Percentiles rank a stretch among this genome's conserved stretches.
Evolutionary conservation across 805 yeast species (phyloP).

Genomic region (Candida pini): DNA sequence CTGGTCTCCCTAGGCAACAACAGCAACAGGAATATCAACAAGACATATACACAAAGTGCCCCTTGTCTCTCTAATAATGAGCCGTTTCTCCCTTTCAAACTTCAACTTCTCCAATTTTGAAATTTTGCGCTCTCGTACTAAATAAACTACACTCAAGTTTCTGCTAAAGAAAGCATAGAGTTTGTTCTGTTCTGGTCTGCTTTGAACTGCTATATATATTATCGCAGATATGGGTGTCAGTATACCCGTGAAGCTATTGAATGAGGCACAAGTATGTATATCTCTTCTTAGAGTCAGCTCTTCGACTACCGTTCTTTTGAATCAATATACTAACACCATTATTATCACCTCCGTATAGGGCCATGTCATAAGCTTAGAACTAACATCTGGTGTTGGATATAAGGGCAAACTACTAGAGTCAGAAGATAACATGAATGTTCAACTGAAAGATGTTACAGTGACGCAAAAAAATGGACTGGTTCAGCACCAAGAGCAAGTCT

Average conservation of each 20-base stretch:
- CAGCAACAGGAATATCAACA: too few species aligned
- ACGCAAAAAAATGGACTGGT: conserved; percentile 74
- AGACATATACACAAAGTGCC: too few species aligned
- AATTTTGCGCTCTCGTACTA: too few species aligned
- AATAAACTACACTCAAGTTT: too few species aligned
- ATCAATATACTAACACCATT: not conserved
- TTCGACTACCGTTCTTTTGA: not conserved
- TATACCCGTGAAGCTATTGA: conserved; percentile 78
- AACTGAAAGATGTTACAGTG: conserved; percentile 71
- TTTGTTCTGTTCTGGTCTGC: too few species aligned
- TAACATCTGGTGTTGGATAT: conserved; percentile 79
- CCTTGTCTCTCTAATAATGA: too few species aligned
- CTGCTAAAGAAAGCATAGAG: too few species aligned
- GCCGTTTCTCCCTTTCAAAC: too few species aligned
- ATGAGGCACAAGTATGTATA: conserved; percentile 61
- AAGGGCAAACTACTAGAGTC: conserved; percentile 80
- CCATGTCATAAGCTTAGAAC: conserved; percentile 76
- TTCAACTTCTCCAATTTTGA: too few species aligned
- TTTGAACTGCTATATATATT: too few species aligned
- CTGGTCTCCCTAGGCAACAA: too few species aligned
- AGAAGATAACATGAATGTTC: conserved; percentile 94
- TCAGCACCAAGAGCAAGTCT: conserved; percentile 74
- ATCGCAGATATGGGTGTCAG: conserved; percentile 59
- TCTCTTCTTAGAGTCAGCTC: too few species aligned
- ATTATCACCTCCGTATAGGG: conserved; percentile 42